phyloP scores from a whole-genome alignment of 2,329 filamentous ascomycete species.

The Cladosporium austrohemisphaericum region DNA sequence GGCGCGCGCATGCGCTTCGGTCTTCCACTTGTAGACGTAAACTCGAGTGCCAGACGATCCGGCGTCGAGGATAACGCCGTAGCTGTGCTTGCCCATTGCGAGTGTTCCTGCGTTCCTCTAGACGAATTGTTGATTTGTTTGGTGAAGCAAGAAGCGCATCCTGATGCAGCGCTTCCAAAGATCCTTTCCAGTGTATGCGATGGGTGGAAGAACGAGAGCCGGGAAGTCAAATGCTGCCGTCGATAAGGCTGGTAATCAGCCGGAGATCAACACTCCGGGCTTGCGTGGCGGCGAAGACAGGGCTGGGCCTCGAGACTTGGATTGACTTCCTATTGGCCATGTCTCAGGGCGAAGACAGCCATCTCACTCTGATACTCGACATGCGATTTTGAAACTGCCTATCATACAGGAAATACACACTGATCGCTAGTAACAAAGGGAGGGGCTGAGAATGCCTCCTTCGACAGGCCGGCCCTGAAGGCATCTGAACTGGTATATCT shows the following conservation, averaged over 20 bases:
- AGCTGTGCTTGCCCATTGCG: slow-evolving; percentile 45
- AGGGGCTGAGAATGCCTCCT: too few species aligned
- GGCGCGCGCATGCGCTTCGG: slow-evolving; percentile 63
- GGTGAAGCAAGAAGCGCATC: not conserved
- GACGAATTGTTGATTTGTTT: not conserved
- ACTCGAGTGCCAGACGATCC: slow-evolving; percentile 94
- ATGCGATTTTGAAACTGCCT: not conserved
- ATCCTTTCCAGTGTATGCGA: not conserved
- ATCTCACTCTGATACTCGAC: slow-evolving; percentile 4
- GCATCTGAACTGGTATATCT: too few species aligned
- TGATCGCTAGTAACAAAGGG: too few species aligned
- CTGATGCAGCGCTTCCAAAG: not conserved
- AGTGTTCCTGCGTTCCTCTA: not conserved
- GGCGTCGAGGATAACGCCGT: slow-evolving; percentile 94
- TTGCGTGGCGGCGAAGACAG: too few species aligned
- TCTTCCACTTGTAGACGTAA: slow-evolving; percentile 91
- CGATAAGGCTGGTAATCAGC: not conserved
- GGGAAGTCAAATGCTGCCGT: not conserved
- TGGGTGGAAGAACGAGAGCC: not conserved
- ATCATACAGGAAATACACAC: not conserved
- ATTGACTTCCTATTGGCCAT: slow-evolving; percentile 1
- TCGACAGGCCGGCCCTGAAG: too few species aligned
- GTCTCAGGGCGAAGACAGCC: not conserved
- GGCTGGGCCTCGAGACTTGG: not conserved
- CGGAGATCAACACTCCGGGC: slow-evolving; percentile 5